Evolutionary conservation across 371 early-diverging fungal genomes (phyloP), one percentile per base, ranked within the genome.

Genomic region (Mortierella sp.): DNA sequence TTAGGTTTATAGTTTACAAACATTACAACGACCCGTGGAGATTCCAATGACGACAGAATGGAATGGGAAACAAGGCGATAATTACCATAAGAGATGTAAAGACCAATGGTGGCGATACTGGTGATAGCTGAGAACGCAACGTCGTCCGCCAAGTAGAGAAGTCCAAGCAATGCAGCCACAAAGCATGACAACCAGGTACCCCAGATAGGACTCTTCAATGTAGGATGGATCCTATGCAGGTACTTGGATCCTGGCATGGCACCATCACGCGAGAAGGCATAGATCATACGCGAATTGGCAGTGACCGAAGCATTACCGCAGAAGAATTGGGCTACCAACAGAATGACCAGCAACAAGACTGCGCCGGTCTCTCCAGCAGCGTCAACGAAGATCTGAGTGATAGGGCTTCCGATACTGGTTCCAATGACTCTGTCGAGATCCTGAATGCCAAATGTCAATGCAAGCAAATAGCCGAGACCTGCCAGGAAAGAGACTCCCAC

Each of bases 241-340:
- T 84, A 86, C 22, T 76, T 68, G 55, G 86, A 86, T 48, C 80
- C 81, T 31, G 92, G 92, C 63, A 92, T 83, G 52, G 87, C 90
- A 22, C 86, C 86, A 61, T 92, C 92, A 28, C 92, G 84, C 29
- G 90, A 85, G 64, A 92, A 90, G 17, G 92, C 90, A 63, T 89
- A 91, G 47, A 89, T 83, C 88, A 88, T 89, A 45, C 92, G 84
- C 1, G 89, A 88, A 59, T 88, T 89, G 54, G 88, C 82, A 7
- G 86, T 84, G 8, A 85, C 77, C 31, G 83, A 85, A 34, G 84
- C 83, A 68, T 80, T 81, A 9, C 86, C 85, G 49, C 85, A 83
- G 63, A 87, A 86, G 80, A 84, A 86, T 46, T 82, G 84, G 9
- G 88, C 88, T 45, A 84, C 47, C 45, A 88, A 78, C 25, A 86